phyloP scores from a whole-genome alignment of 148 eudicot species.

The Persicaria tinctoria region DNA sequence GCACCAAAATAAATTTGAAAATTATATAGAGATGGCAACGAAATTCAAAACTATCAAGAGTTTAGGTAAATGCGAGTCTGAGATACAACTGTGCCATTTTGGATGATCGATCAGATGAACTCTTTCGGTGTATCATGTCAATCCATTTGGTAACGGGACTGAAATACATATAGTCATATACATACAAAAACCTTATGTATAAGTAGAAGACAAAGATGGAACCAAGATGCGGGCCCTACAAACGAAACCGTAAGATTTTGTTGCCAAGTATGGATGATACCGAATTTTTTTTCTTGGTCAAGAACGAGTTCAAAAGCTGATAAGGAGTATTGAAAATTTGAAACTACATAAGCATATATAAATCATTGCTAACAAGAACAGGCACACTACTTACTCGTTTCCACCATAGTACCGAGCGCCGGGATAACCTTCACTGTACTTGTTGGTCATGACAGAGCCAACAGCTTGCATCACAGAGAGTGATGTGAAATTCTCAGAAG shows the following conservation, averaged over 20 bases:
- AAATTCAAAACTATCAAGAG: not conserved
- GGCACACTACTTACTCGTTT: constrained; percentile 66
- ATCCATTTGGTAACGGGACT: not conserved
- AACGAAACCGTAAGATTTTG: not conserved
- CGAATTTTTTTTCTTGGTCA: no score
- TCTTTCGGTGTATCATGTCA: not conserved
- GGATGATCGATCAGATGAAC: not conserved
- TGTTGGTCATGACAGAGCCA: constrained; percentile 98
- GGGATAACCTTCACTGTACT: constrained; percentile 98
- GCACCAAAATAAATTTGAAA: not conserved
- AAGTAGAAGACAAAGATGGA: not conserved
- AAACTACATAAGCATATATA: not conserved
- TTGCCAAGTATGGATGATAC: not conserved
- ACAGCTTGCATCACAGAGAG: constrained; percentile 99
- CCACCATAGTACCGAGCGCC: constrained; percentile 99
- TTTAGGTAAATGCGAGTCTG: not conserved
- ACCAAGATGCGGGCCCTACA: not conserved
- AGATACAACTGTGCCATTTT: not conserved
- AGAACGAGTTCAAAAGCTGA: no score
- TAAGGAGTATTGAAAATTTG: no score
- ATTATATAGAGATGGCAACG: no score
- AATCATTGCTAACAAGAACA: not conserved
- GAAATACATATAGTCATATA: not conserved
- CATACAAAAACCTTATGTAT: not conserved
- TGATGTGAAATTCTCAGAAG: constrained; percentile 95